Percentiles rank a stretch among this genome's conserved stretches.
These are phyloP conservation scores for Talaromyces amestolkiae DNA, from an alignment of 2,329 filamentous ascomycete genomes.

Conservation along the genomic window DNA sequence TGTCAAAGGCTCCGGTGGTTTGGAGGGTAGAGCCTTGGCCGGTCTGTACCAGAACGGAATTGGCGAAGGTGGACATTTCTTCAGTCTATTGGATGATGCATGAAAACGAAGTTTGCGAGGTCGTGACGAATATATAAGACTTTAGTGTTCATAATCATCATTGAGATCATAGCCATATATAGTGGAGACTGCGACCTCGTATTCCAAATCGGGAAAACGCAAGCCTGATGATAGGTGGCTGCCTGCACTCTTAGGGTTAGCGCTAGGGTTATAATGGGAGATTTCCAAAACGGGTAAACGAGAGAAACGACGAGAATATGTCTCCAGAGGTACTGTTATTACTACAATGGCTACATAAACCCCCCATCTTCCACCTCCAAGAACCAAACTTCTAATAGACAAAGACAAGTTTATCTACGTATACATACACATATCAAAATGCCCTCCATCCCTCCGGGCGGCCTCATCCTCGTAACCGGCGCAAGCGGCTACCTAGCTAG, in stretches of 20 bases:
- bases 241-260: not conserved
- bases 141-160: not conserved
- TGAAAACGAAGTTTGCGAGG: not conserved
- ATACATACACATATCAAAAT: too few species aligned
- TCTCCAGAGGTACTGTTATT: not conserved
- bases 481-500: not conserved
- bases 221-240: not conserved
- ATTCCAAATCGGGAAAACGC: not conserved
- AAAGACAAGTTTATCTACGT: too few species aligned
- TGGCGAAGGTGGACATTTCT: not conserved
- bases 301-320: not conserved
- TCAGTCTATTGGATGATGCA: not conserved
- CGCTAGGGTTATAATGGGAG: not conserved
- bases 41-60: not conserved
- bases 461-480: not conserved
- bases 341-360: not conserved
- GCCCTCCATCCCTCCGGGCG: not conserved
- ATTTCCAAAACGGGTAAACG: slow-evolving; percentile 5
- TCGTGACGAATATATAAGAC: too few species aligned
- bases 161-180: not conserved
- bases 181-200: not conserved
- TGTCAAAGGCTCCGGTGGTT: not conserved
- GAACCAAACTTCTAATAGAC: too few species aligned
- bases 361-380: not conserved
- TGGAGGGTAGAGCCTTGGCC: not conserved